These are phyloP conservation scores for Scheffersomyces lignosus DNA, from an alignment of 805 yeast genomes.

Conservation along the genomic window DNA sequence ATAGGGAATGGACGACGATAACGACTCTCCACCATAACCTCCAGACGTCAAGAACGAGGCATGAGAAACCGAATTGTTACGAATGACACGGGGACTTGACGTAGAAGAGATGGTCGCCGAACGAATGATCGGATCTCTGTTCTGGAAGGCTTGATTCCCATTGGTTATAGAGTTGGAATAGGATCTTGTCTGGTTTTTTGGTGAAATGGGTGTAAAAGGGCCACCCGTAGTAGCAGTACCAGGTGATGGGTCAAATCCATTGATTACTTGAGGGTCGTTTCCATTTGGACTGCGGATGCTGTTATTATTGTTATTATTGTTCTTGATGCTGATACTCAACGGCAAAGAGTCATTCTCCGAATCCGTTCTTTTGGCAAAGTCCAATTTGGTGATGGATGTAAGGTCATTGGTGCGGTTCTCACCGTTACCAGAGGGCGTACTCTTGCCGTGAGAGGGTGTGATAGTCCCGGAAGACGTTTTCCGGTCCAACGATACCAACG, in stretches of 20 bases:
- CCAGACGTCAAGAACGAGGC: constrained; percentile 35
- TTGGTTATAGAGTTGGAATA: constrained; percentile 1
- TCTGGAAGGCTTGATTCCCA: background rate
- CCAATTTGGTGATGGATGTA: background rate
- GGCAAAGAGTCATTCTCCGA: background rate
- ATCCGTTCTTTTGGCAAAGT: background rate
- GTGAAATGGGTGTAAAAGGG: constrained; percentile 1
- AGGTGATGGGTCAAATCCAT: constrained; percentile 7
- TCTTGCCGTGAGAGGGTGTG: no score
- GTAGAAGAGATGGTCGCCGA: constrained; percentile 15
- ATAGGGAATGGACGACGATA: constrained; percentile 66
- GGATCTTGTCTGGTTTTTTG: constrained; percentile 1
- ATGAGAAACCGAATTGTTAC: constrained; percentile 41
- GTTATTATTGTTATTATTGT: background rate
- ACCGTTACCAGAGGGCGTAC: no score
- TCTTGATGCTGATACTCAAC: background rate
- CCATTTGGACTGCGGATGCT: no score
- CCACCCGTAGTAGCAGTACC: background rate
- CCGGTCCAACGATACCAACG: background rate
- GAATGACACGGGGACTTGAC: constrained; percentile 41
- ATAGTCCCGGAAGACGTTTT: background rate
- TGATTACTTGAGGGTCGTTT: constrained; percentile 1
- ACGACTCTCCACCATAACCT: constrained; percentile 38
- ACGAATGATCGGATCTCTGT: constrained; percentile 11
- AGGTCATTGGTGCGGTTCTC: background rate